Base-by-base conservation (phyloP, 2,329 filamentous ascomycete species). In the Alternaria brassicae region DNA sequence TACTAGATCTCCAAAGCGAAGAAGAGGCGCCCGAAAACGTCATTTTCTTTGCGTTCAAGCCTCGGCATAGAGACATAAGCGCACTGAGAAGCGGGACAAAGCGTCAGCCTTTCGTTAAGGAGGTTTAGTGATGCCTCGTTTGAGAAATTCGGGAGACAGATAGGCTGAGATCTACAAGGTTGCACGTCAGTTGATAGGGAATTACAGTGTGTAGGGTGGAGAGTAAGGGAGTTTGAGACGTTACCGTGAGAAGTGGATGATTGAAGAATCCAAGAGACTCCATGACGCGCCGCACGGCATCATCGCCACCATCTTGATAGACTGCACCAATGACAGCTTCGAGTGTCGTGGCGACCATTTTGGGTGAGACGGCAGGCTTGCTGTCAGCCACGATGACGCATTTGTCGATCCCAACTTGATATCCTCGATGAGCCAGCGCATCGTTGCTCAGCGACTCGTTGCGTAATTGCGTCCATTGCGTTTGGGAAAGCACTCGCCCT, bases 261-360 rank as follows among this genome's bases (percentile, higher is more conserved):
- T 37, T 36, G 23, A 61, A 44, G 27, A 58, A 51, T 9, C 56
- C 63, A 4, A 68, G 37, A 7, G 39, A 28, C 6, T 30, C 10
- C 54, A 66, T 61, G 23, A 69, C 50, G 6, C 19, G 19, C 3
- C 39, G 19, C 4, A 56, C 48, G 10, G 63, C 61, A 4, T 32
- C 50, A n/a, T 65, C 49, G 2, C 63, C 61, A 27, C 67, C 71
- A 41, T 79, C 77, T 2, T 70, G 30, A 23, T 63, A 73, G 8
- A 73, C 70, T 7, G 75, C 77, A 3, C 74, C 76, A n/a, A 78
- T 37, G n/a, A 79, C 56, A 13, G 76, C 76, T 53, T 77, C 71
- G 1, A 79, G 56, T 0, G 73, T 70, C 4, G 62, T 69, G 1
- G 75, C 73, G 64, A 76, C 73, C 15, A 70, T 63, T 1, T 52